Conservation (phyloP, 1,139 yeast genomes). For the Komagataea norvegica region DNA sequence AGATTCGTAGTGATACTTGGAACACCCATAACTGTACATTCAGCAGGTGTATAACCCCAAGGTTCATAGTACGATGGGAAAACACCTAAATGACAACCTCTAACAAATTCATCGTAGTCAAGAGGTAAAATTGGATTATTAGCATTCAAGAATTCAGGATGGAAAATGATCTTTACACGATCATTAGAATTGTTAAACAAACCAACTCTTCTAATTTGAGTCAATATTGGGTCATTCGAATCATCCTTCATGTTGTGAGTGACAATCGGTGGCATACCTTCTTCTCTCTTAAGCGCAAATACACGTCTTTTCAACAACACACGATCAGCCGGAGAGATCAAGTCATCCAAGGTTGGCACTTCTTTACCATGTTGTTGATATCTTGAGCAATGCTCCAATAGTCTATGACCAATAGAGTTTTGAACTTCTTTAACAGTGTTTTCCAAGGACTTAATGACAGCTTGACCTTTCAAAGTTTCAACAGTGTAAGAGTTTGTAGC, state of each 20-base stretch:
- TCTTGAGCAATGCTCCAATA: slow-evolving; percentile 87
- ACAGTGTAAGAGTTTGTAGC: slow-evolving; percentile 90
- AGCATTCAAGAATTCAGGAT: slow-evolving; percentile 93
- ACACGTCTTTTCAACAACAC: slow-evolving; percentile 89
- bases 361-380: slow-evolving; percentile 61
- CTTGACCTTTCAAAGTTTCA: slow-evolving; percentile 94
- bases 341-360: slow-evolving; percentile 65
- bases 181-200: slow-evolving; percentile 87
- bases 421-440: slow-evolving; percentile 88
- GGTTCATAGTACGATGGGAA: slow-evolving; percentile 99
- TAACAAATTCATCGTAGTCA: slow-evolving; percentile 95
- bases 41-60: slow-evolving; percentile 99
- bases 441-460: slow-evolving; percentile 88
- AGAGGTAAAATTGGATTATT: slow-evolving; percentile 90
- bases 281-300: slow-evolving; percentile 85
- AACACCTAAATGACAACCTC: slow-evolving; percentile 97
- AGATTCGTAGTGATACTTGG: slow-evolving; percentile 97
- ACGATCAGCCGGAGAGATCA: slow-evolving; percentile 83
- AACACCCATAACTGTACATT: slow-evolving; percentile 98
- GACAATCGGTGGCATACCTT: slow-evolving; percentile 89
- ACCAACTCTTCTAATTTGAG: slow-evolving; percentile 88
- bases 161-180: slow-evolving; percentile 92
- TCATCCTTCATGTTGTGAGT: slow-evolving; percentile 98
- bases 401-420: slow-evolving; percentile 77
- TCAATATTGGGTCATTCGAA: slow-evolving; percentile 82